A percentile compares a stretch with the other conserved stretches of the same genome.
Conservation (phyloP, 2,329 filamentous ascomycete genomes). For the Neocucurbitaria cava region DNA sequence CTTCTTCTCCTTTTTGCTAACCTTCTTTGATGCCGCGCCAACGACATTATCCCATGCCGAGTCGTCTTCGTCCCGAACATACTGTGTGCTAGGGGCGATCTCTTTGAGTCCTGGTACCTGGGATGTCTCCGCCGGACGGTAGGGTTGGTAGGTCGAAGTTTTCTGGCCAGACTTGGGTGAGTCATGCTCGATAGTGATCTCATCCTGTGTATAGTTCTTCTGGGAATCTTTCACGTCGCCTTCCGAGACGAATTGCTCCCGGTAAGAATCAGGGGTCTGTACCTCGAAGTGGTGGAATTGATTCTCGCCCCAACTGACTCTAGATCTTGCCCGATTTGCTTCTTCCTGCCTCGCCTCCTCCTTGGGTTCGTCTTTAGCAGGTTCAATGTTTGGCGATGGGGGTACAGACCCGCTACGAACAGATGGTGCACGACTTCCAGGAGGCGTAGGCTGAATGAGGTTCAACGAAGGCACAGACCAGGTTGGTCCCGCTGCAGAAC, state of each 20-base stretch:
- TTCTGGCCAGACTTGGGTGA: slow-evolving; percentile 37
- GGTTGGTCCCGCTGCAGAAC: slow-evolving; percentile 33
- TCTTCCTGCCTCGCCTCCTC: slow-evolving; percentile 34
- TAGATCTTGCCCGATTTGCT: slow-evolving; percentile 33
- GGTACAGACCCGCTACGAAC: slow-evolving; percentile 45
- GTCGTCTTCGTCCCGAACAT: slow-evolving; percentile 34
- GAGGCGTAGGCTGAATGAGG: slow-evolving; percentile 65
- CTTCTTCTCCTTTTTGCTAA: slow-evolving; percentile 43
- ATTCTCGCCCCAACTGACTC: slow-evolving; percentile 58
- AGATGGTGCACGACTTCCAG: slow-evolving; percentile 55
- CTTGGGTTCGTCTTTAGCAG: slow-evolving; percentile 26
- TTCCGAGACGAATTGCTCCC: slow-evolving; percentile 47
- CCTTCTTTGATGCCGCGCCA: slow-evolving; percentile 35
- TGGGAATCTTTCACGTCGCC: slow-evolving; percentile 32
- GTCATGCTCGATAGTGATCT: slow-evolving; percentile 50
- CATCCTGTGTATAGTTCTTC: slow-evolving; percentile 38
- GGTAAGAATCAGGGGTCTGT: slow-evolving; percentile 52
- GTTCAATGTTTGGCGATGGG: slow-evolving; percentile 44
- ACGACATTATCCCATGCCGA: slow-evolving; percentile 30
- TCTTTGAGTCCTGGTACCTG: slow-evolving; percentile 24
- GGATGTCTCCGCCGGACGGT: slow-evolving; percentile 34
- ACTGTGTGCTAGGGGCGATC: slow-evolving; percentile 39
- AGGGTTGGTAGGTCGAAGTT: slow-evolving; percentile 37
- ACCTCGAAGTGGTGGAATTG: slow-evolving; percentile 57
- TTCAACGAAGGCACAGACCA: slow-evolving; percentile 62